Evolutionary conservation across 2,329 filamentous ascomycete species (phyloP), one percentile per base, ranked within the genome.

Genomic region (Elsinoe ampelina): DNA sequence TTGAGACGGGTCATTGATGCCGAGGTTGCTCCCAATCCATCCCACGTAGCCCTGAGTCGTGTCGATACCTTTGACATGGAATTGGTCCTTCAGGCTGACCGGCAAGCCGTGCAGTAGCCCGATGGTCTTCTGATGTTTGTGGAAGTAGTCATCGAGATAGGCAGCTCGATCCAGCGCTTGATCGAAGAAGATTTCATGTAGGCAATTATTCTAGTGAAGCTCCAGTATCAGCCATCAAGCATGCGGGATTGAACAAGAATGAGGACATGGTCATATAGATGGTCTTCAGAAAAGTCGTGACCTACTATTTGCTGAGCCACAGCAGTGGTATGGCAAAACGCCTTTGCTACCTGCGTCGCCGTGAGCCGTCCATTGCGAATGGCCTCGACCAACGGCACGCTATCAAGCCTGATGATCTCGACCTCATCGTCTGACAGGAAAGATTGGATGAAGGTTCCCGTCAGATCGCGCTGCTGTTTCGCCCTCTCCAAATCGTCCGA

Each of bases 101-200:
- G 80, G 80, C 0, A 84, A 47, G 68, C 81, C 84, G 65, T 87
- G 84, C 2, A 87, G 73, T 5, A 84, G 82, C 0, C 85, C 84
- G 41, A 76, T 68, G 0, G 73, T 64, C 59, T 68, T 63, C 30
- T 69, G 69, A 5, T 69, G 73, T 43, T 65, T 68, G 11, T 65
- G 62, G 3, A 78, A 67, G 56, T 80, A 71, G 0, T 73, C 68
- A 62, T 81, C 79, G 2, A 80, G 70, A 39, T 73, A 68, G 60
- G 73, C 70, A 5, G 78, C 77, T 42, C 70, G 69, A 20, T 69
- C 64, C 41, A 80, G 68, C 1, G 77, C 77, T 65, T 54, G 19
- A 32, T 54, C 51, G 36, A 54, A 54, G 35, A 54, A 54, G 34
- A 54, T 42, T n/a, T 54, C 51, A 17, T 36, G 15, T 2, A 54